These are phyloP conservation scores for Nyssa sinensis DNA, from an alignment of 148 eudicot genomes.

Conservation along the genomic window DNA sequence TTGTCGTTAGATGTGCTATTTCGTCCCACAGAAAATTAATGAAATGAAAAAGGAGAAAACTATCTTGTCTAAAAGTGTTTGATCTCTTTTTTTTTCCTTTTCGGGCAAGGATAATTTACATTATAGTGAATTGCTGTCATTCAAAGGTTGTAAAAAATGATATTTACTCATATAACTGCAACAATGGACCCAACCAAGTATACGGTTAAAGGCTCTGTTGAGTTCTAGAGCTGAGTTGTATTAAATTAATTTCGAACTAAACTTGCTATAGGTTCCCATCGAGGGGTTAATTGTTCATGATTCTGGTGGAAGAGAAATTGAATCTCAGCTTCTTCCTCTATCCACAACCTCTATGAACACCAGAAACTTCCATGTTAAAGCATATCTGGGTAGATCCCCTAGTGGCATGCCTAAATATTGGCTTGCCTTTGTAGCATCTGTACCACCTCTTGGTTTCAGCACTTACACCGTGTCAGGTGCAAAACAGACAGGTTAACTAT, in stretches of 20 bases:
- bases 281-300: slow-evolving; percentile 54
- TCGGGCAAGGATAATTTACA: not conserved
- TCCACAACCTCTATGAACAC: slow-evolving; percentile 45
- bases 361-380: slow-evolving; percentile 47
- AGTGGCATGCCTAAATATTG: slow-evolving; percentile 49
- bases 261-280: slow-evolving; percentile 50
- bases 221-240: not conserved
- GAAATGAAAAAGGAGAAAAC: not conserved
- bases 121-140: not conserved
- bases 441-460: slow-evolving; percentile 81
- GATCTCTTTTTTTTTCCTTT: too few species aligned
- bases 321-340: too few species aligned
- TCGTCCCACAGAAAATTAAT: not conserved
- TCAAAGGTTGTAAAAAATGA: not conserved
- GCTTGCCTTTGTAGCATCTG: slow-evolving; percentile 67
- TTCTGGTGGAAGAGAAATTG: slow-evolving; percentile 60
- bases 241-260: not conserved
- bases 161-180: not conserved
- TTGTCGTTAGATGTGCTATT: not conserved
- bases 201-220: not conserved
- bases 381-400: slow-evolving; percentile 51
- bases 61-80: not conserved
- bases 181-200: not conserved
- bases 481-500: slow-evolving; percentile 39
- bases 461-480: slow-evolving; percentile 52